Evolutionary conservation across 1,284 basidiomycete species (phyloP).

Genomic region (Apiotrichum sp.): DNA sequence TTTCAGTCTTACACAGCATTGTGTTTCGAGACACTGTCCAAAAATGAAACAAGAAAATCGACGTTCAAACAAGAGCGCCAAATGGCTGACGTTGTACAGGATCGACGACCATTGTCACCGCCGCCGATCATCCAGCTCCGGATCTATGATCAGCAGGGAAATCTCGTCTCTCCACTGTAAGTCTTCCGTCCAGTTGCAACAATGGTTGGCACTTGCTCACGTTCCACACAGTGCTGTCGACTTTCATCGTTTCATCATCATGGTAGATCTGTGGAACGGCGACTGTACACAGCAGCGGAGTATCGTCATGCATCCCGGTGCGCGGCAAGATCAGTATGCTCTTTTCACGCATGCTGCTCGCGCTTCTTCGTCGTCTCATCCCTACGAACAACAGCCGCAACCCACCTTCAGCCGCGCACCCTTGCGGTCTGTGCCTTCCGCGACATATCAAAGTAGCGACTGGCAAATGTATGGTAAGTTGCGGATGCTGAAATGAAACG

Average conservation of each 20-base stretch:
- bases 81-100: slow-evolving; percentile 50
- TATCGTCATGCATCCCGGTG: slow-evolving; percentile 69
- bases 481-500: background rate
- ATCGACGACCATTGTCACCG: slow-evolving; percentile 80
- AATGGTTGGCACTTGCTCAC: background rate
- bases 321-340: slow-evolving; percentile 18
- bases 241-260: slow-evolving; percentile 53
- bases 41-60: no score
- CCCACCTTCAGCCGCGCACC: background rate
- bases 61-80: no score
- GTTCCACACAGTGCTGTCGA: no score
- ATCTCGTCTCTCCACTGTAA: slow-evolving; percentile 67
- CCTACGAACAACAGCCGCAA: background rate
- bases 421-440: background rate
- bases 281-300: slow-evolving; percentile 75
- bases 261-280: slow-evolving; percentile 78
- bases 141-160: slow-evolving; percentile 52
- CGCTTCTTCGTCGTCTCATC: background rate
- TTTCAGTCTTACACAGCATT: no score
- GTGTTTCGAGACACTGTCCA: no score
- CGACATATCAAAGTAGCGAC: background rate
- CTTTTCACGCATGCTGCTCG: slow-evolving; percentile 13
- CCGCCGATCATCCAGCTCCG: slow-evolving; percentile 60
- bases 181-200: slow-evolving; percentile 35
- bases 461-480: slow-evolving; percentile 5